A percentile compares a stretch with the other conserved stretches of the same genome.
phyloP scores from a whole-genome alignment of 345 rosid species.

The Turnera subulata region DNA sequence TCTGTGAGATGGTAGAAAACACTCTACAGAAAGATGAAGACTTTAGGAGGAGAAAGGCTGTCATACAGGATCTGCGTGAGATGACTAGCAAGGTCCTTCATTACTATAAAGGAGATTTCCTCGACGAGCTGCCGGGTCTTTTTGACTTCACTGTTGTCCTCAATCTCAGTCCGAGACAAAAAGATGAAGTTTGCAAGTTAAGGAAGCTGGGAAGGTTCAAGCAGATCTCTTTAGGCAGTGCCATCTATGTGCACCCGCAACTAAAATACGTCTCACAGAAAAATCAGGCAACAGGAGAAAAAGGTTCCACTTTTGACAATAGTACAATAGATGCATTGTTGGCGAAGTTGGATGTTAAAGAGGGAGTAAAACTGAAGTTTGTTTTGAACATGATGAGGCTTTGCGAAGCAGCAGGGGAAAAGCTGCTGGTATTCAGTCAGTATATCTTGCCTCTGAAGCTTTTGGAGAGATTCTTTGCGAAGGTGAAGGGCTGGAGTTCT shows the following conservation, averaged over 20 bases:
- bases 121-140: conserved; percentile 86
- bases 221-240: conserved; percentile 61
- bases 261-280: conserved; percentile 36
- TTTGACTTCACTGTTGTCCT: conserved; percentile 72
- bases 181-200: conserved; percentile 40
- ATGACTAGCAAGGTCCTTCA: conserved; percentile 80
- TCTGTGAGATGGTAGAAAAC: conserved; percentile 67
- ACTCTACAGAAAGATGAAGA: conserved; percentile 51
- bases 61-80: conserved; percentile 76
- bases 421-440: conserved; percentile 81
- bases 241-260: conserved; percentile 63
- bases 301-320: no score
- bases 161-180: conserved; percentile 57
- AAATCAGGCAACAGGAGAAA: conserved; percentile 13
- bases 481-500: conserved; percentile 54
- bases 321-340: conserved; percentile 54
- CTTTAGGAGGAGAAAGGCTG: conserved; percentile 46
- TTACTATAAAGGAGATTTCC: conserved; percentile 84
- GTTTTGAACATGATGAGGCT: conserved; percentile 59
- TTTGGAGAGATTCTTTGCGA: conserved; percentile 51
- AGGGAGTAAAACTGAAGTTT: conserved; percentile 83
- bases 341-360: conserved; percentile 43
- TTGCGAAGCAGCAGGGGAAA: conserved; percentile 64
- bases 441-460: conserved; percentile 64
- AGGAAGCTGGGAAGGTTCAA: conserved; percentile 50